These are phyloP conservation scores for Raffaelea arxii DNA, from an alignment of 2,329 filamentous ascomycete genomes.

Conservation along the genomic window DNA sequence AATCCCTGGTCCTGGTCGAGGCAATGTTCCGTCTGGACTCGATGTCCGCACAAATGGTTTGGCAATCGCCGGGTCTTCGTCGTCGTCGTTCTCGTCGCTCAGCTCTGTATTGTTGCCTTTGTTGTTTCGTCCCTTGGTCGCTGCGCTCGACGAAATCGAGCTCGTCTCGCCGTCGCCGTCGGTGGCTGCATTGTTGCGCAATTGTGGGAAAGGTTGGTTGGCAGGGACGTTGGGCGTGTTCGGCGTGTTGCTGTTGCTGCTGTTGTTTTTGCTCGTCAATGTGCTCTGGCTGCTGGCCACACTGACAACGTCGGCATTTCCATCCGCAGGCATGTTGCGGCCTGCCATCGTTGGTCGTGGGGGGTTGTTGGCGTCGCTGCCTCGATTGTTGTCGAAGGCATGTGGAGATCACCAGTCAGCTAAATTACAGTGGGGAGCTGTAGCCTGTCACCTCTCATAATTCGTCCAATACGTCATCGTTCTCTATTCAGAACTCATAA, in stretches of 20 bases:
- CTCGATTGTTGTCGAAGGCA: no score
- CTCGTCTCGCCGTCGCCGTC: conserved; percentile 8
- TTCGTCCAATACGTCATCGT: no score
- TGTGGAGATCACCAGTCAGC: no score
- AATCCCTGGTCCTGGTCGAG: not conserved
- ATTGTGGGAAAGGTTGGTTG: conserved; percentile 23
- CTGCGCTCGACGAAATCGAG: not conserved
- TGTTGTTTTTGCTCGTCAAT: conserved; percentile 3
- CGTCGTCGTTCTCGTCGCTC: conserved; percentile 38
- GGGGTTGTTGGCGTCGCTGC: no score
- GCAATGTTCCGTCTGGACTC: conserved; percentile 32
- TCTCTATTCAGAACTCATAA: no score
- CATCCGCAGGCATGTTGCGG: conserved; percentile 4
- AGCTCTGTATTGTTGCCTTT: conserved; percentile 10
- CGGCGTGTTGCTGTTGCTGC: conserved; percentile 1
- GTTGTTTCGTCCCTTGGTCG: conserved; percentile 8
- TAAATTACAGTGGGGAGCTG: no score
- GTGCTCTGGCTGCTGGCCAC: conserved; percentile 12
- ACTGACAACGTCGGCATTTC: conserved; percentile 10
- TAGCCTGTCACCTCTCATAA: no score
- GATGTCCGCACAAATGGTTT: conserved; percentile 46
- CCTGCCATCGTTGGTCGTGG: no score
- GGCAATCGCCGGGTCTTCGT: conserved; percentile 48
- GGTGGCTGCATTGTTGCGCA: conserved; percentile 29
- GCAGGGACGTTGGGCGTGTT: conserved; percentile 9